These are phyloP conservation scores for Gonium pectorale DNA, from an alignment of 139 green algal species.

Conservation along the genomic window DNA sequence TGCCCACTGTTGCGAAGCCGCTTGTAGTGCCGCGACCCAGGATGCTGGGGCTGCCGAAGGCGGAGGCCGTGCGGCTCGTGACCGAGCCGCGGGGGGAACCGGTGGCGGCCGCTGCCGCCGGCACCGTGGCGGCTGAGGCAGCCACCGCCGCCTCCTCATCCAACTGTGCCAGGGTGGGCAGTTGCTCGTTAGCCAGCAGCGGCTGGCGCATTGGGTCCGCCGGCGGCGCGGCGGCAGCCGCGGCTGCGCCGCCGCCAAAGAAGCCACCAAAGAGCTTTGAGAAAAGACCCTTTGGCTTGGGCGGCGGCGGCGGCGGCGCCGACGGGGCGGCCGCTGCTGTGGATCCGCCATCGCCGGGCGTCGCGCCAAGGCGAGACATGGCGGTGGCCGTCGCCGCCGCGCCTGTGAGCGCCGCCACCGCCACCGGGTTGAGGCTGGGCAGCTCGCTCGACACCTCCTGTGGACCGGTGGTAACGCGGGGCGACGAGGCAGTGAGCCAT, in stretches of 20 bases:
- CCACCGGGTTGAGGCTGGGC: neutral
- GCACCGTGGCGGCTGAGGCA: neutral
- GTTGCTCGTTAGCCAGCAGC: neutral
- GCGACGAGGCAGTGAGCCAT: neutral
- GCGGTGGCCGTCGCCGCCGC: too few relatives aligned
- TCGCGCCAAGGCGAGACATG: too few relatives aligned
- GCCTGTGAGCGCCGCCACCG: neutral
- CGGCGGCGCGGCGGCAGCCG: neutral
- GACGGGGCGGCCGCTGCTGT: neutral
- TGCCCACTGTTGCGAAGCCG: too few relatives aligned
- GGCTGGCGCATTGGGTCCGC: neutral
- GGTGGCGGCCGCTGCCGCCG: too few relatives aligned
- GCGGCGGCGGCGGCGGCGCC: neutral
- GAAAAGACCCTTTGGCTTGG: constrained; percentile 8
- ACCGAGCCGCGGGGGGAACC: too few relatives aligned
- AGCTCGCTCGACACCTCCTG: neutral
- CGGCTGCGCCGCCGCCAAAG: neutral
- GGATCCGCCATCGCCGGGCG: too few relatives aligned
- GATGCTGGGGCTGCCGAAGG: too few relatives aligned
- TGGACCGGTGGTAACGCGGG: too few relatives aligned
- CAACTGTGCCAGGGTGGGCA: constrained; percentile 23
- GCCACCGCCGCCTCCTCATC: neutral
- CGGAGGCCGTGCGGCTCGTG: too few relatives aligned
- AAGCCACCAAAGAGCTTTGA: neutral
- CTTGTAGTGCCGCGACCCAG: neutral